Evolutionary conservation across 116 monocot species (phyloP).

Genomic region (Cymodocea nodosa): DNA sequence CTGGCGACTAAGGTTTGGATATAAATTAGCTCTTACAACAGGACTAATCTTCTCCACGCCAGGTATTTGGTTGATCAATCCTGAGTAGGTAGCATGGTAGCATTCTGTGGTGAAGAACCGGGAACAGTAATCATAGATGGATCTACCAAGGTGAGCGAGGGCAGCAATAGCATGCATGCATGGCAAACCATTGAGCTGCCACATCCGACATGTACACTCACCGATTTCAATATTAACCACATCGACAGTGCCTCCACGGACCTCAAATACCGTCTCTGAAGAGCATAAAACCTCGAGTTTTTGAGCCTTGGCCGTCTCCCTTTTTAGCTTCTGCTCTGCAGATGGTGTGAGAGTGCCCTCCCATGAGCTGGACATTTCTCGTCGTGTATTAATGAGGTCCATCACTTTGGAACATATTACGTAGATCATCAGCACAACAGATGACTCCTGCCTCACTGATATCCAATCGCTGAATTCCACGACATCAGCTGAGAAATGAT

Average conservation of each 20-base stretch:
- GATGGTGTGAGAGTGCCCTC: conserved; percentile 18
- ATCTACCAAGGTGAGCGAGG: conserved; percentile 10
- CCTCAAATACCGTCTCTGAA: conserved; percentile 29
- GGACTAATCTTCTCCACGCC: conserved; percentile 14
- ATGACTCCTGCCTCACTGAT: conserved; percentile 20
- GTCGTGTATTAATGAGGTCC: conserved; percentile 19
- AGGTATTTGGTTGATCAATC: conserved; percentile 20
- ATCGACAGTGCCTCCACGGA: conserved; percentile 19
- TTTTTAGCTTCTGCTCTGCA: conserved; percentile 18
- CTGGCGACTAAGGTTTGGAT: not conserved
- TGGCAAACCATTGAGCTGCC: conserved; percentile 31
- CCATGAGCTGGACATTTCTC: conserved; percentile 17
- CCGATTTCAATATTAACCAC: conserved; percentile 26
- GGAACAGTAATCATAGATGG: conserved; percentile 25
- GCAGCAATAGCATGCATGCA: conserved; percentile 32
- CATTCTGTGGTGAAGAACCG: conserved; percentile 22
- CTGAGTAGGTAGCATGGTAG: conserved; percentile 13
- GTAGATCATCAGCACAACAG: conserved; percentile 30
- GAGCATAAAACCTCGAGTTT: conserved; percentile 23
- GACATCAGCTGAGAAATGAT: conserved; percentile 17
- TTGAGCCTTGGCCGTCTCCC: conserved; percentile 19
- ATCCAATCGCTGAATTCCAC: conserved; percentile 21
- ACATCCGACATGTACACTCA: conserved; percentile 33
- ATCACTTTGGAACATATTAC: conserved; percentile 24
- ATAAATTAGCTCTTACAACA: not conserved